Conservation (phyloP, 768 basidiomycete genomes). For the Mycena albidolilacea region DNA sequence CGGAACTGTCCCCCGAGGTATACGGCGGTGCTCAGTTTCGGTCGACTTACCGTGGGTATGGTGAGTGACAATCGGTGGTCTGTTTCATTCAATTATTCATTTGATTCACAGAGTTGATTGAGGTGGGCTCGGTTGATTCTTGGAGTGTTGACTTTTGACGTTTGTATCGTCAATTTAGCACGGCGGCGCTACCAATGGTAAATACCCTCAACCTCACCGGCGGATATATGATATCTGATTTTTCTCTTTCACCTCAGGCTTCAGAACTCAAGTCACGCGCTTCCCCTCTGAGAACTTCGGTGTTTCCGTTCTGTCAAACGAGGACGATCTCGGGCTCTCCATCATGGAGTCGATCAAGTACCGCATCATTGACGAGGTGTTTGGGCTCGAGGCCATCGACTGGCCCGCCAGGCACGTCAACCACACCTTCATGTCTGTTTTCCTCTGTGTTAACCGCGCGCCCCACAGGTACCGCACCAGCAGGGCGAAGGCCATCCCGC, state of each 20-base stretch:
- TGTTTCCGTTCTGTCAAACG: conserved; percentile 47
- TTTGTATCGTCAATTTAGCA: conserved; percentile 27
- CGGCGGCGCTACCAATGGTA: conserved; percentile 37
- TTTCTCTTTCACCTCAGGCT: conserved; percentile 33
- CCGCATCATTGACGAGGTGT: conserved; percentile 44
- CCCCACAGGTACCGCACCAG: conserved; percentile 18
- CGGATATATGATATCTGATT: not conserved
- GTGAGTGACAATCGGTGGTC: conserved; percentile 34
- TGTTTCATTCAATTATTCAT: conserved; percentile 32
- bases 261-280: conserved; percentile 39
- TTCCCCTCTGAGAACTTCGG: conserved; percentile 42
- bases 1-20: conserved; percentile 45
- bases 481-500: conserved; percentile 10
- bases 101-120: conserved; percentile 31
- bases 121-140: conserved; percentile 19
- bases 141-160: not conserved
- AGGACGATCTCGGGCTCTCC: conserved; percentile 41
- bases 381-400: conserved; percentile 44
- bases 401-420: conserved; percentile 43
- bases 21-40: conserved; percentile 46
- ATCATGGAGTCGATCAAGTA: conserved; percentile 44
- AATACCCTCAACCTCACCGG: not conserved
- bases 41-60: conserved; percentile 44
- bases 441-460: no score
- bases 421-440: not conserved